These are phyloP conservation scores for Geotrichum siamense DNA, from an alignment of 1,139 yeast genomes.

Conservation along the genomic window DNA sequence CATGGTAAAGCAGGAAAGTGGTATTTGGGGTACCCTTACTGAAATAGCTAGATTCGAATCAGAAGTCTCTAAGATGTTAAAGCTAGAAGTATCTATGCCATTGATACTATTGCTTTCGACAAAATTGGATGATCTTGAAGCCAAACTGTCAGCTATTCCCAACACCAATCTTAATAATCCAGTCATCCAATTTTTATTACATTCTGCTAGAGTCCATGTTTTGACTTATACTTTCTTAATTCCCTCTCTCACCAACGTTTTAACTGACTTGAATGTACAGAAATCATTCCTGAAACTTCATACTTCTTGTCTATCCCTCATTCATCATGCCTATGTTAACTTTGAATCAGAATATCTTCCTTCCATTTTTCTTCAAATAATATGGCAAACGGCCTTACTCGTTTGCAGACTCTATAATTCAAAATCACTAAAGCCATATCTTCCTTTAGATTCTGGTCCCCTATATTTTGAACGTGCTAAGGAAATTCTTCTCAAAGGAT, in stretches of 20 bases:
- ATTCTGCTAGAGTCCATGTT: conserved; percentile 70
- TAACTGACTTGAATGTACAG: conserved; percentile 56
- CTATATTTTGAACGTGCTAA: conserved; percentile 1
- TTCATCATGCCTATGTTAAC: conserved; percentile 41
- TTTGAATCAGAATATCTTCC: conserved; percentile 69
- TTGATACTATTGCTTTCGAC: conserved; percentile 59
- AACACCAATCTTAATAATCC: conserved; percentile 49
- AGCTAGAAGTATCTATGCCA: conserved; percentile 49
- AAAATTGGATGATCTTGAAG: conserved; percentile 70
- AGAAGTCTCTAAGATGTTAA: conserved; percentile 70
- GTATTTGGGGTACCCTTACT: conserved; percentile 42
- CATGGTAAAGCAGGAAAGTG: conserved; percentile 44
- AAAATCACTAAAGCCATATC: conserved; percentile 48
- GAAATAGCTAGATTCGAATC: conserved; percentile 81
- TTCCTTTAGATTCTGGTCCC: conserved; percentile 48
- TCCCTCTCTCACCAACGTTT: background rate
- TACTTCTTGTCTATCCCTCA: conserved; percentile 37
- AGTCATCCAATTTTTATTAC: conserved; percentile 57
- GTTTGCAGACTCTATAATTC: conserved; percentile 75
- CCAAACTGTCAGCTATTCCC: conserved; percentile 31
- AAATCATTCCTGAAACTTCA: conserved; percentile 60
- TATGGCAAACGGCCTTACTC: conserved; percentile 89
- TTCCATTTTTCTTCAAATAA: conserved; percentile 65
- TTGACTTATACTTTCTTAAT: conserved; percentile 67
- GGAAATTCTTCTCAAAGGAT: conserved; percentile 43